A percentile compares a stretch with the other conserved stretches of the same genome.
Evolutionary conservation across 2,329 filamentous ascomycete genomes (phyloP).

Genomic region (Drechslerella stenobrocha): DNA sequence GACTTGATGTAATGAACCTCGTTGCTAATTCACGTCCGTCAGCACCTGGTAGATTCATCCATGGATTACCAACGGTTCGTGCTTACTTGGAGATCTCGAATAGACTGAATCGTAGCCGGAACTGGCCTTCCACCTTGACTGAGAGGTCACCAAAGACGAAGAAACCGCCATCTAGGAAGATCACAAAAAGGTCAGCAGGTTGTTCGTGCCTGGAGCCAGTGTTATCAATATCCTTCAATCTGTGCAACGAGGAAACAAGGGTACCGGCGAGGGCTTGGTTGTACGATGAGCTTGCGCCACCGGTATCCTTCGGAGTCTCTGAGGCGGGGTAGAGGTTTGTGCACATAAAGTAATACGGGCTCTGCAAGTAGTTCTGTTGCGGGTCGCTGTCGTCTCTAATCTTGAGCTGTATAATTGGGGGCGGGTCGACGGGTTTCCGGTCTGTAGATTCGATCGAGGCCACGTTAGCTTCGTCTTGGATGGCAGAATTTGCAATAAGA

Average conservation of each 20-base stretch:
- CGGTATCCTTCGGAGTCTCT: constrained; percentile 56
- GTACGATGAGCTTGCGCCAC: constrained; percentile 54
- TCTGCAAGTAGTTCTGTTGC: constrained; percentile 67
- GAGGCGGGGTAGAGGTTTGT: constrained; percentile 62
- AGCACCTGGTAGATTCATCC: constrained; percentile 44
- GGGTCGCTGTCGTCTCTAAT: constrained; percentile 60
- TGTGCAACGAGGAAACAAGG: constrained; percentile 77
- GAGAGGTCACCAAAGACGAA: constrained; percentile 92
- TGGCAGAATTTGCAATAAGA: constrained; percentile 15
- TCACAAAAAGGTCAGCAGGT: constrained; percentile 14
- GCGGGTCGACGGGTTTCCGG: constrained; percentile 84
- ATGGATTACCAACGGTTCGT: constrained; percentile 51
- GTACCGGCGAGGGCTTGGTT: constrained; percentile 67
- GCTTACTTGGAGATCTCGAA: constrained; percentile 66
- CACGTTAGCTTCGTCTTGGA: background rate
- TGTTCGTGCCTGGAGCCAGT: constrained; percentile 51
- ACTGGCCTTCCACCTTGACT: constrained; percentile 72
- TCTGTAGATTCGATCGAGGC: constrained; percentile 59
- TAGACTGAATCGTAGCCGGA: constrained; percentile 74
- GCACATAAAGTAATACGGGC: constrained; percentile 67
- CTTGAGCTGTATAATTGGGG: constrained; percentile 76
- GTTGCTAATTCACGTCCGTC: constrained; percentile 50
- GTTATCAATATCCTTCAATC: constrained; percentile 76
- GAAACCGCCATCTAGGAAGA: constrained; percentile 70
- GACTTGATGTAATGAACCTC: constrained; percentile 61